Base-by-base conservation (phyloP, 2,329 filamentous ascomycete genomes). In the Phaeosphaeriaceae sp. region DNA sequence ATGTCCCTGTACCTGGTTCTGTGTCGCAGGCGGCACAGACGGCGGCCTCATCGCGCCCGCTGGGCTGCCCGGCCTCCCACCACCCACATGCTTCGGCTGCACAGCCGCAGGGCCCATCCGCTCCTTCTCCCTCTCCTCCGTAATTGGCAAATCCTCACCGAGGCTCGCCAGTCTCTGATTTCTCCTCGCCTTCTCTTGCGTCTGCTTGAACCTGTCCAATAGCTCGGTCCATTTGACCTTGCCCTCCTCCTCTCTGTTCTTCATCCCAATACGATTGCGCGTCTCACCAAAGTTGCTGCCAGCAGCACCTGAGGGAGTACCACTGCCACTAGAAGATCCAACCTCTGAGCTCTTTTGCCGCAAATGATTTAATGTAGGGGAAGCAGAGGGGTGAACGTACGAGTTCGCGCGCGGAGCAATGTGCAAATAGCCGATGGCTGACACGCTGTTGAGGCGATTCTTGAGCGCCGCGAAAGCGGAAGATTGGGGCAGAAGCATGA, bases 401-500 rank as follows among this genome's bases (percentile, higher is more conserved):
- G 86, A 85, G 85, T 91, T 82, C 48, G 87, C 85, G 85, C 91
- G 83, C 31, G 87, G 91, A 62, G 89, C 89, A 66, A 91, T 90
- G 74, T 98, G 94, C 61, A 99, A 82, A 77, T 97, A 96, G 45
- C 94, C 95, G 75, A 99, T 98, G 52, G 95, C 93, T 81, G 92
- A 96, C 66, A 99, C 95, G 78, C 92, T 97, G 78, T 98, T 98
- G 51, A 99, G 85, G 44, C 95, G 89, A 74, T 99, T 99, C 76
- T 97, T 98, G 56, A 99, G 83, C 2, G 95, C 94, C 25, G 93
- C 95, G 79, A 99, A 99, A 9, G 95, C 96, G 25, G 93, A 96
- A 17, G 94, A 98, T 79, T 99, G 95, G 0, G 95, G 95, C n/a
- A 99, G 85, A 19, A 99, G 89, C 95, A 99, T 99, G 54, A 99